Evolutionary conservation across 768 basidiomycete species (phyloP).

Genomic region (Macrolepiota dolichaula): DNA sequence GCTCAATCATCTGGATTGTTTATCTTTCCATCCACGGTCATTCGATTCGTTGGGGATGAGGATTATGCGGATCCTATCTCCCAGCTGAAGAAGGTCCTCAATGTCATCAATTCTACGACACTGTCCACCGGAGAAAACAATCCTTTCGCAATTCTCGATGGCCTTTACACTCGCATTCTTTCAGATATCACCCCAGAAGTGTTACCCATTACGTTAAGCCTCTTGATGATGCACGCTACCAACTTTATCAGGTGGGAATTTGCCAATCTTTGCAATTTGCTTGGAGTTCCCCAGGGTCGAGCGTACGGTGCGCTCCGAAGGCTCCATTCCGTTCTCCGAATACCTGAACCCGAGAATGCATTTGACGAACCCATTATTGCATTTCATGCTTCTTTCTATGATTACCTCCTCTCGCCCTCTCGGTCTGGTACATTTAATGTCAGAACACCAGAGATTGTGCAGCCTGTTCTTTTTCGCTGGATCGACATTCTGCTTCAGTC

Average conservation of each 20-base stretch:
- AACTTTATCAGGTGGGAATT: neutral
- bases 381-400: neutral
- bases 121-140: neutral
- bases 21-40: constrained; percentile 21
- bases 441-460: neutral
- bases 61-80: neutral
- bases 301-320: neutral
- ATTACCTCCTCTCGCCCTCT: neutral
- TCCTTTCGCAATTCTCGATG: constrained; percentile 8
- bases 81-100: constrained; percentile 6
- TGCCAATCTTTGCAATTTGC: neutral
- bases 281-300: neutral
- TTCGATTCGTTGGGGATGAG: constrained; percentile 19
- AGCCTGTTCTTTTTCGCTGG: neutral
- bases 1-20: constrained; percentile 21
- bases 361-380: neutral
- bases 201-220: neutral
- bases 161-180: constrained; percentile 6
- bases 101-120: neutral
- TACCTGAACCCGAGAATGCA: neutral
- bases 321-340: neutral
- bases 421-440: neutral
- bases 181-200: neutral
- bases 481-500: neutral
- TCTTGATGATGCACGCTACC: neutral